Evolutionary conservation across 176 grass and related monocot genomes (phyloP), one percentile per base, ranked within the genome.

Genomic region (Cocos nucifera): DNA sequence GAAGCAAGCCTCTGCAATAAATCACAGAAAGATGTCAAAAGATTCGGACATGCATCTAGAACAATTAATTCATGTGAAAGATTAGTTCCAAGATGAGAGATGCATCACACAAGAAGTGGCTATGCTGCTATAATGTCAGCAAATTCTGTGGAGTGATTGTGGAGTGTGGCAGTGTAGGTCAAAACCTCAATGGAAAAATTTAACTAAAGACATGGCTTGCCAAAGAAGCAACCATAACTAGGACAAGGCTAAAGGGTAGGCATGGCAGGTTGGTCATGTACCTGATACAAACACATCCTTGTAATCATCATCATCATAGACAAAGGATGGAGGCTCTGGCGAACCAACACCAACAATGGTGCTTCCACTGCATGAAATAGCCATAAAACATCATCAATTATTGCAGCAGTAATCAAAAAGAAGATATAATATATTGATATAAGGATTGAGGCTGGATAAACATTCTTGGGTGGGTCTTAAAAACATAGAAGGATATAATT

Each of bases 271-370:
- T 55, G 35, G 35, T 44, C 73, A 55, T 61, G 66, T 93, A 98
- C 94, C 94, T 66, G 94, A 98, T 14, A 86, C 75, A 53, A 89
- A 98, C 60, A 92, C 85, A 81, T 98, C 88, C 77, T 89, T 89
- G 51, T 98, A 92, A 53, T 98, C 94, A 2, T 86, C 88, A 58
- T 98, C 94, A 15, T 98, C 84, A 12, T 93, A 89, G 49, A 93
- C 64, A 49, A 98, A 98, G 24, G 94, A 66, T 59, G 94, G 94
- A 8, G 93, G 94, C 61, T 98, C 87, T 17, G 88, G 94, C 6
- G 82, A 89, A 79, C 94, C 94, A 18, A 98, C 63, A 23, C 88
- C 94, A 58, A 98, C 88, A 27, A 93, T 83, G 23, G 94, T 98
- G 68, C 94, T 98, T 73, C 94, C 94, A 79, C 94, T 98, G 86